These are phyloP conservation scores for Phaseolus lunatus DNA, from an alignment of 306 rosid species.

Conservation along the genomic window DNA sequence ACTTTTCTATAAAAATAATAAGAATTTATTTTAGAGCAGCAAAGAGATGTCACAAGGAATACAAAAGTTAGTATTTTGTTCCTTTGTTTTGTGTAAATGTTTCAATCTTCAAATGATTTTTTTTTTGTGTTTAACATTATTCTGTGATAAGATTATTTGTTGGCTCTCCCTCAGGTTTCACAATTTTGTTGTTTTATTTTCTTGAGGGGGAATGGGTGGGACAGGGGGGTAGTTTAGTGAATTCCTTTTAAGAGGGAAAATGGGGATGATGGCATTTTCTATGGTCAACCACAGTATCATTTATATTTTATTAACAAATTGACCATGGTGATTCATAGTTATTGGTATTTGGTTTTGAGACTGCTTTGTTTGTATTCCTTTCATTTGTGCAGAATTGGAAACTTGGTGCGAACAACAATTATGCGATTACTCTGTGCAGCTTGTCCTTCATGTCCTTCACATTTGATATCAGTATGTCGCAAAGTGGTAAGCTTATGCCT, in stretches of 20 bases:
- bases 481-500: slow-evolving; percentile 71
- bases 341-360: slow-evolving; percentile 29
- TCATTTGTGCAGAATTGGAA: slow-evolving; percentile 71
- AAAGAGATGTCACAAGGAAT: slow-evolving; percentile 22
- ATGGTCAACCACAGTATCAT: slow-evolving; percentile 27
- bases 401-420: slow-evolving; percentile 76
- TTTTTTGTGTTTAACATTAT: slow-evolving; percentile 13
- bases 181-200: slow-evolving; percentile 4
- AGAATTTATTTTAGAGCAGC: slow-evolving; percentile 26
- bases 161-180: slow-evolving; percentile 9
- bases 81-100: neutral
- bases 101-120: neutral
- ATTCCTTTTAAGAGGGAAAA: slow-evolving; percentile 5
- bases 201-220: neutral
- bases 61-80: neutral
- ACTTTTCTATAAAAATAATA: neutral
- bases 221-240: neutral
- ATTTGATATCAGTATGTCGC: slow-evolving; percentile 91
- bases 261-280: slow-evolving; percentile 4
- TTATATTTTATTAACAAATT: slow-evolving; percentile 25
- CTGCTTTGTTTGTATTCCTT: slow-evolving; percentile 23
- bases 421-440: slow-evolving; percentile 91
- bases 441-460: slow-evolving; percentile 84
- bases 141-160: neutral
- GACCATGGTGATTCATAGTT: slow-evolving; percentile 2